Conservation (phyloP, 441 rosid genomes). For the Pelargonium cotyledonis region DNA sequence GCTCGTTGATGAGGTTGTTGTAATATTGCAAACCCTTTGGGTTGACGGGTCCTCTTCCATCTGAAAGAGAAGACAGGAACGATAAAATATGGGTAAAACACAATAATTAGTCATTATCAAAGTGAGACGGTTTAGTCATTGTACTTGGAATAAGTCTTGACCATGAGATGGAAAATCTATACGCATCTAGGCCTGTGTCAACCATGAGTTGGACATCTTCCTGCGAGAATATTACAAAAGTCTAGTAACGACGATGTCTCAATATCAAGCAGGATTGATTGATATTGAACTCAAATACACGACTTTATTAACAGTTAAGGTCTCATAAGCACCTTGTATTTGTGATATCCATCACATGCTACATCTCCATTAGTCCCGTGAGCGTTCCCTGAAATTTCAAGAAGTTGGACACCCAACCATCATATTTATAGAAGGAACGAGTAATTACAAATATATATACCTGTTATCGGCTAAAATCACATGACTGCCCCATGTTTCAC, state of each 20-base stretch:
- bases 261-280: too few species aligned
- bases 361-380: constrained; percentile 39
- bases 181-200: constrained; percentile 49
- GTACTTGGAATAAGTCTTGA: constrained; percentile 64
- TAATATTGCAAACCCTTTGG: constrained; percentile 51
- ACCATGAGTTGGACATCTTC: constrained; percentile 69
- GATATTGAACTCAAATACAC: not conserved
- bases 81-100: constrained; percentile 7
- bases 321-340: constrained; percentile 42
- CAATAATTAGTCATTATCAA: too few species aligned
- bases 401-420: not conserved
- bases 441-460: too few species aligned
- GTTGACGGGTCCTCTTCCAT: constrained; percentile 65
- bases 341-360: constrained; percentile 63
- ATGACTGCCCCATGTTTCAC: too few species aligned
- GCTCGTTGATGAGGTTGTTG: constrained; percentile 52
- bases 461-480: too few species aligned
- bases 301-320: not conserved
- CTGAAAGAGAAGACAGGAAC: constrained; percentile 24
- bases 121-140: constrained; percentile 2
- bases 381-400: constrained; percentile 29
- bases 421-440: not conserved
- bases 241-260: not conserved
- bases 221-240: constrained; percentile 25
- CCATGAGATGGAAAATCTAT: constrained; percentile 73